Base-by-base conservation (phyloP, 352 stramenopile species). In the Pythium plurisporium region DNA sequence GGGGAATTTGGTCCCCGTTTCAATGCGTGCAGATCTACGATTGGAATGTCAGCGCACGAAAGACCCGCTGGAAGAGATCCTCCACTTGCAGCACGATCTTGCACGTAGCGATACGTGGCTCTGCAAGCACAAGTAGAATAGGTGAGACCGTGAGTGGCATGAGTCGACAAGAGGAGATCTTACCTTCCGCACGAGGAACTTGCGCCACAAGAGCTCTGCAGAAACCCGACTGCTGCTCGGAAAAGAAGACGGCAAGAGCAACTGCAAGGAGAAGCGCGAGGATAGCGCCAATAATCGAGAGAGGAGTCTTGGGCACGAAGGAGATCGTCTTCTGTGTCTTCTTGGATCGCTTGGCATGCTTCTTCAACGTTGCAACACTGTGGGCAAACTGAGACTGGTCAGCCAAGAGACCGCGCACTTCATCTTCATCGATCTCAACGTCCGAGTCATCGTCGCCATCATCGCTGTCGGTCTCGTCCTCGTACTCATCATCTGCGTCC, bases 231-330 rank as follows among this genome's bases (percentile, higher is more conserved):
- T 62, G 44, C 20, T 65, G 50, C 47, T 70, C 57, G 11, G 57
- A 67, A 33, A 84, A 71, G n/a, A 88, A 69, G n/a, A 82, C 41
- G 9, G 66, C 64, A 29, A 84, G 51, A 19, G 72, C 59, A 30
- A 88, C 33, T 23, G 76, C 61, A 51, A 78, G 61, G 22, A 72
- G 26, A 19, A 82, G 55, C 20, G 79, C 59, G 57, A 79, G 10
- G 69, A 61, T 31, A 70, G 73, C 49, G 63, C 33, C 30, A 53
- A 55, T 59, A 59, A 77, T 42, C 46, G 65, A 47, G 41, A 71
- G 10, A 33, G 55, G 50, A 48, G 53, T 79, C 23, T 12, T 61
- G 59, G 10, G 53, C 17, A 33, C 14, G 5, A 45, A 23, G 6
- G 11, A 11, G 51, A 31, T 53, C 48, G 51, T 41, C 27, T 62